Evolutionary conservation across 345 rosid genomes (phyloP), one percentile per base, ranked within the genome.

Genomic region (Lenwebbia sp.): DNA sequence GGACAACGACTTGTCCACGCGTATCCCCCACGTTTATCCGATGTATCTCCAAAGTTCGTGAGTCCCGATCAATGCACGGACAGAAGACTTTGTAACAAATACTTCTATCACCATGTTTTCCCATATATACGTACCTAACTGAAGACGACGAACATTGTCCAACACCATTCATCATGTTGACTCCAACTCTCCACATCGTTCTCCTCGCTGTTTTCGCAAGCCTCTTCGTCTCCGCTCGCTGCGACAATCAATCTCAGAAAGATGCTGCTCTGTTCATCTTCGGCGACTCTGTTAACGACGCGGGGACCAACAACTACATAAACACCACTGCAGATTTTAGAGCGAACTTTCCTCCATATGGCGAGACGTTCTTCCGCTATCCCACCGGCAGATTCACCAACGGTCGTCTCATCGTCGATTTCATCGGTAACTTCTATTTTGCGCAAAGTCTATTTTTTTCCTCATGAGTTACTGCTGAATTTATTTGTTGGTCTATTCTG

Each of bases 261-360:
- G 52, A 85, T 40, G 81, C 53, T 6, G 86, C 91, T 5, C 30
- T 90, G 33, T 89, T 91, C 81, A 58, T 90, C 10, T 89, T 91
- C 9, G 92, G 94, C 14, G 94, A 92, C 70, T 92, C 94, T 2
- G 0, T 87, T 1, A 90, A 86, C 28, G 92, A 92, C 49, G 86
- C 82, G 3, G 92, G 92, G 49, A 90, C 89, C 57, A 91, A 89
- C 23, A 88, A 90, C 85, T 91, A 84, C 56, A 85, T 90, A 44
- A 84, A 87, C 62, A 82, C 86, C 54, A 86, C 86, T 5, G 23
- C 50, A 6, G 57, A 10, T 23, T 58, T 83, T 55, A 83, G 51
- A 11, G 92, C 91, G 17, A 86, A 92, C 74, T 88, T 83, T 70
- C 52, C 58, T 83, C 92, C 92, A 7, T 90, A 86, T 26, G 91